phyloP scores from a whole-genome alignment of 2,329 filamentous ascomycete species.

The Cladosporium sp. region DNA sequence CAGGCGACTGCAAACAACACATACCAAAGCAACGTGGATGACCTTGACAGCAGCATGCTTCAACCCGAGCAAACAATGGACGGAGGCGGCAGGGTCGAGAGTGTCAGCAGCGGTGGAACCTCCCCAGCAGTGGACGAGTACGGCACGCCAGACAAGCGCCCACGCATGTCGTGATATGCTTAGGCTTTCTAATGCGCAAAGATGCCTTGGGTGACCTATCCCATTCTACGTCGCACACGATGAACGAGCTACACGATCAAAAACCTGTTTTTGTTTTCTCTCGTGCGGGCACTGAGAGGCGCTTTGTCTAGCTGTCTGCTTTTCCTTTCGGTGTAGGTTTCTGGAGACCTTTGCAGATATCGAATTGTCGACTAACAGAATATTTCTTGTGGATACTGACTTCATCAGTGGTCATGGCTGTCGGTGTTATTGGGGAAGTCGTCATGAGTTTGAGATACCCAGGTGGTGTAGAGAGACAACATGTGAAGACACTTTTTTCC shows the following conservation, averaged over 20 bases:
- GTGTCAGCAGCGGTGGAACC: slow-evolving; percentile 37
- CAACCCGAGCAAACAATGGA: slow-evolving; percentile 3
- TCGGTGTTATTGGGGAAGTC: too few relatives aligned
- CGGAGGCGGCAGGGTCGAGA: slow-evolving; percentile 35
- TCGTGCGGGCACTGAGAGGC: background rate
- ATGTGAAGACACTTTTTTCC: too few relatives aligned
- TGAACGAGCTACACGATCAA: background rate
- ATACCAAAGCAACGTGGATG: background rate
- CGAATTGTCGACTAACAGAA: too few relatives aligned
- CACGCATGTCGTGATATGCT: slow-evolving; percentile 5
- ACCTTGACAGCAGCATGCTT: slow-evolving; percentile 1
- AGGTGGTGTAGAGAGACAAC: too few relatives aligned
- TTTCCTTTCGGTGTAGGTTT: background rate
- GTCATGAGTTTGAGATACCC: too few relatives aligned
- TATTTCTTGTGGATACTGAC: too few relatives aligned
- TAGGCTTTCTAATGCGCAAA: too few relatives aligned
- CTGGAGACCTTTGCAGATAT: too few relatives aligned
- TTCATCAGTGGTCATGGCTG: too few relatives aligned
- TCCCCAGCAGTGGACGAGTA: slow-evolving; percentile 29
- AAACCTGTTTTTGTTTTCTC: background rate
- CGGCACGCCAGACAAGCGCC: slow-evolving; percentile 24
- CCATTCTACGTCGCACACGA: background rate
- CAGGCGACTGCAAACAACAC: background rate
- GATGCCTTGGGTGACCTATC: too few relatives aligned
- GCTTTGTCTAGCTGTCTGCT: background rate